Percentiles rank a stretch among this genome's conserved stretches.
Evolutionary conservation across 1,284 basidiomycete genomes (phyloP).

Genomic region (Melampsora medusae): DNA sequence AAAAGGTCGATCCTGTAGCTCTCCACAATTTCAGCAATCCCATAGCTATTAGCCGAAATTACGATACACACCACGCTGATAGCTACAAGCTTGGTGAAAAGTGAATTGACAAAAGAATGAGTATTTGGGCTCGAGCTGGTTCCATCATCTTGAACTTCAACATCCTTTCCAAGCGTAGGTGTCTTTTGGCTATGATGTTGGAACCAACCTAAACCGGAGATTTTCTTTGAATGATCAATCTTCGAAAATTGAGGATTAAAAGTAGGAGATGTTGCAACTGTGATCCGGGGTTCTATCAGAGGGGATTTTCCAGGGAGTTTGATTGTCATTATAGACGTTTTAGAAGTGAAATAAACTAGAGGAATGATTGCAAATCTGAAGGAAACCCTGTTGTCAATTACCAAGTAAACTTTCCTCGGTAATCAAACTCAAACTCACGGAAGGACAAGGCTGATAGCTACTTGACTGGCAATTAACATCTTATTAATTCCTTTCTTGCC

Average conservation of each 20-base stretch:
- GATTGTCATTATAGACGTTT: conserved; percentile 22
- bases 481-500: conserved; percentile 18
- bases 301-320: too few relatives aligned
- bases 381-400: too few relatives aligned
- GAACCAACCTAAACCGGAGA: too few relatives aligned
- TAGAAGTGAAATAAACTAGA: conserved; percentile 15
- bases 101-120: conserved; percentile 1
- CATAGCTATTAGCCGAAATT: not conserved
- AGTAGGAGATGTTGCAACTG: too few relatives aligned
- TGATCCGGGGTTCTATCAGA: too few relatives aligned
- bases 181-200: too few relatives aligned
- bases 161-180: too few relatives aligned
- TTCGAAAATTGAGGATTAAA: too few relatives aligned
- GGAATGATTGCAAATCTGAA: conserved; percentile 33
- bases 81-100: not conserved
- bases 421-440: conserved; percentile 24
- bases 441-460: conserved; percentile 27
- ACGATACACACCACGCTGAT: not conserved
- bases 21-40: not conserved
- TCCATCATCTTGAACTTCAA: too few relatives aligned
- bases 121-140: not conserved
- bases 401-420: not conserved
- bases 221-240: too few relatives aligned
- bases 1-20: too few relatives aligned
- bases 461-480: conserved; percentile 25